phyloP scores from a whole-genome alignment of 2,329 filamentous ascomycete genomes.

The Fusarium sarcochroum region DNA sequence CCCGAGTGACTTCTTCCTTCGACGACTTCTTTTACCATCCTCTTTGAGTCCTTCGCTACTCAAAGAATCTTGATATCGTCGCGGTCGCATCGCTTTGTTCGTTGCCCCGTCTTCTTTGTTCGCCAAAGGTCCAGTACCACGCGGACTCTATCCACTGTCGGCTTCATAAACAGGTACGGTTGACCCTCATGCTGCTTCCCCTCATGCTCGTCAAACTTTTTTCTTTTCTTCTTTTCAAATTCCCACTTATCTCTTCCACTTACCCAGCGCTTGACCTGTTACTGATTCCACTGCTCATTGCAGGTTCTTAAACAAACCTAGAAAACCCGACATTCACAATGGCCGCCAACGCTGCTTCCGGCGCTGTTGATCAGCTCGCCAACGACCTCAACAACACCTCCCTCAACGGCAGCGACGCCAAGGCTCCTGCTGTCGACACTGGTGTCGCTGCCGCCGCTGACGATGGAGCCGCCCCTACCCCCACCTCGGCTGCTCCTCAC shows the following conservation, averaged over 20 bases:
- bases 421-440: constrained; percentile 81
- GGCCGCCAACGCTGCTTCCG: constrained; percentile 70
- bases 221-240: not conserved
- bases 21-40: constrained; percentile 29
- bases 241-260: constrained; percentile 15
- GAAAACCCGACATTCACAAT: constrained; percentile 61
- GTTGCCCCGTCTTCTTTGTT: constrained; percentile 50
- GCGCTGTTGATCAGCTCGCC: constrained; percentile 84
- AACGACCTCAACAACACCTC: constrained; percentile 80
- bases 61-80: constrained; percentile 43
- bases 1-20: constrained; percentile 44
- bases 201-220: constrained; percentile 24
- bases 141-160: constrained; percentile 46
- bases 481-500: constrained; percentile 80
- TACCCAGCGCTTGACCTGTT: constrained; percentile 24
- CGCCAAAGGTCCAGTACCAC: constrained; percentile 45
- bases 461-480: constrained; percentile 77
- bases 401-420: constrained; percentile 77
- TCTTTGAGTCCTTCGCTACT: constrained; percentile 48
- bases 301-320: constrained; percentile 39
- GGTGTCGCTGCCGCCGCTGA: constrained; percentile 69
- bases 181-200: constrained; percentile 17
- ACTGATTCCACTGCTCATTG: constrained; percentile 31
- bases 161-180: constrained; percentile 42
- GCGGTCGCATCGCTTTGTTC: constrained; percentile 50